Conservation (phyloP, 805 yeast genomes). For the Priceomyces medius region DNA sequence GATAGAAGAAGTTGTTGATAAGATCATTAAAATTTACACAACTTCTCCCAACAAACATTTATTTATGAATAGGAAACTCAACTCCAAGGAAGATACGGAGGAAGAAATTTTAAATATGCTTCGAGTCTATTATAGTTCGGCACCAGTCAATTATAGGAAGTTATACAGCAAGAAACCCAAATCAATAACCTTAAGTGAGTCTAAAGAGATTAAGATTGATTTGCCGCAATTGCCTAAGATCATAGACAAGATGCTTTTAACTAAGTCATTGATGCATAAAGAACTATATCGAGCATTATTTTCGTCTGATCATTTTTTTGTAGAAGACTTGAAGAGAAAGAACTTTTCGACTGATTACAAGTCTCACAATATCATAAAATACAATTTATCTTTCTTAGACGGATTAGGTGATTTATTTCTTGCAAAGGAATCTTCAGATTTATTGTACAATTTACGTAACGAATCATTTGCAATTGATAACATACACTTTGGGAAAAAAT, state of each 20-base stretch:
- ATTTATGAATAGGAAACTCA: not conserved
- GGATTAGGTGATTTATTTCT: constrained; percentile 43
- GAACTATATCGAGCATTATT: constrained; percentile 33
- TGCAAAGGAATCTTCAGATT: constrained; percentile 35
- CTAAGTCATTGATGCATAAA: constrained; percentile 38
- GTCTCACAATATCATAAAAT: constrained; percentile 22
- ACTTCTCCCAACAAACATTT: constrained; percentile 14
- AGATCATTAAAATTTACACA: constrained; percentile 31
- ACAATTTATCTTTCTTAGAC: constrained; percentile 39
- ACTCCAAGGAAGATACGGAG: constrained; percentile 8
- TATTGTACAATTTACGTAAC: constrained; percentile 26
- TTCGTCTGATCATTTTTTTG: constrained; percentile 27
- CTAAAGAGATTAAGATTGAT: constrained; percentile 21
- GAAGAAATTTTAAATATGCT: constrained; percentile 16
- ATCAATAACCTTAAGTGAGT: constrained; percentile 22
- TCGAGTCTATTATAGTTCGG: constrained; percentile 23
- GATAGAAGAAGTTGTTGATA: constrained; percentile 26
- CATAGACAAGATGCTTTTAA: constrained; percentile 25
- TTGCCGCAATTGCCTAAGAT: constrained; percentile 38
- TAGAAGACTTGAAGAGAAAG: constrained; percentile 14
- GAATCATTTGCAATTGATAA: constrained; percentile 15
- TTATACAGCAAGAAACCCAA: constrained; percentile 19
- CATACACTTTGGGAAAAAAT: constrained; percentile 22
- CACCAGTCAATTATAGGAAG: constrained; percentile 20
- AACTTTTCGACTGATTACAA: constrained; percentile 20